Conservation (phyloP, 495 filamentous ascomycete genomes). For the Aspergillus conjunctus region DNA sequence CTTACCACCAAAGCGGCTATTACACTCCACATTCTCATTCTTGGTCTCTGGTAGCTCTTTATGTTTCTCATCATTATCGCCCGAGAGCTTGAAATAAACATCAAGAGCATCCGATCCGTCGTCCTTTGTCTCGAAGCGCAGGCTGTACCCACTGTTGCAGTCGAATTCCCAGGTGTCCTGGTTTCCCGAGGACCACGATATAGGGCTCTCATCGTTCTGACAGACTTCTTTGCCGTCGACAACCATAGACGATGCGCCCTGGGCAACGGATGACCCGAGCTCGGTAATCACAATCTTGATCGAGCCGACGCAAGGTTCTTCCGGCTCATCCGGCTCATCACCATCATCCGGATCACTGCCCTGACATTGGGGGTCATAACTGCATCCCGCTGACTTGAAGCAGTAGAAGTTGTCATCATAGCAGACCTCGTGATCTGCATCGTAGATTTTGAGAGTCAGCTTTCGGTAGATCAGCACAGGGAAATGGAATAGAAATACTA, state of each 20-base stretch:
- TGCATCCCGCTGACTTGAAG: neutral
- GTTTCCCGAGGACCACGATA: neutral
- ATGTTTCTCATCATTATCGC: neutral
- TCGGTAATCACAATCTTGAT: neutral
- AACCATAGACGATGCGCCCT: neutral
- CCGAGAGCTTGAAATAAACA: neutral
- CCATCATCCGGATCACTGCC: neutral
- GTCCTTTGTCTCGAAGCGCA: neutral
- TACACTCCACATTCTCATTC: neutral
- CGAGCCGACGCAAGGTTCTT: neutral
- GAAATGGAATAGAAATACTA: neutral
- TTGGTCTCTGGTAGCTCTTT: neutral
- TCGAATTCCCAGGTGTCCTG: neutral
- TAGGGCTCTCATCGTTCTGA: neutral
- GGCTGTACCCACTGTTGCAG: neutral
- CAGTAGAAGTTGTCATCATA: neutral
- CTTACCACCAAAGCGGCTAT: neutral
- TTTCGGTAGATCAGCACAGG: neutral
- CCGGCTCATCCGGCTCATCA: neutral
- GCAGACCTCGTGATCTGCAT: neutral
- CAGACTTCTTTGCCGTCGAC: neutral
- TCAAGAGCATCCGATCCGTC: neutral
- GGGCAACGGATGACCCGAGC: neutral
- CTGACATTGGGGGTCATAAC: neutral
- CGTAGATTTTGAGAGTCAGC: neutral